These are phyloP conservation scores for Aspergillus brunneoviolaceus DNA, from an alignment of 2,329 filamentous ascomycete genomes.

Conservation along the genomic window DNA sequence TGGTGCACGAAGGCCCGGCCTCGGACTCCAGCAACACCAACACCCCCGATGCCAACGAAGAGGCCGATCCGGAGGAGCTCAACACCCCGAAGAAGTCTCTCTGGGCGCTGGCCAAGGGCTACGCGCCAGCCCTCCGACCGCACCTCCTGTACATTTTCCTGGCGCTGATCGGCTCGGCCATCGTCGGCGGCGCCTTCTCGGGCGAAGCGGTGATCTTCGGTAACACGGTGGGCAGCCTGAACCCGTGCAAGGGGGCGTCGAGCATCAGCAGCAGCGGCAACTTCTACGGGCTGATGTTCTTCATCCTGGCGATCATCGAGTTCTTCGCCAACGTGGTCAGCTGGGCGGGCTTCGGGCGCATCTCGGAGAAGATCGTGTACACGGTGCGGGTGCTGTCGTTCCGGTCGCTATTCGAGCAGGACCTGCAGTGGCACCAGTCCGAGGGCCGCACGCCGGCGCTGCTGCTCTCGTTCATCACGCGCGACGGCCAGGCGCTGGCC, in stretches of 20 bases:
- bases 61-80: background rate
- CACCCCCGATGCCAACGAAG: background rate
- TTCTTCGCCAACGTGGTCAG: constrained; percentile 62
- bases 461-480: constrained; percentile 66
- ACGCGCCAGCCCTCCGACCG: constrained; percentile 21
- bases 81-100: background rate
- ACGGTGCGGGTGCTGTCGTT: constrained; percentile 63
- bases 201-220: constrained; percentile 60
- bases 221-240: constrained; percentile 57
- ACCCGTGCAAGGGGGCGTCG: constrained; percentile 50
- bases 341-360: constrained; percentile 56
- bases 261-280: constrained; percentile 51
- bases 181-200: constrained; percentile 58
- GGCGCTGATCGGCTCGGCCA: constrained; percentile 52
- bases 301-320: constrained; percentile 59
- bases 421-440: constrained; percentile 68
- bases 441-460: constrained; percentile 60
- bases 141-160: constrained; percentile 46
- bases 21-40: background rate
- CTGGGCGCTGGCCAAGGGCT: background rate
- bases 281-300: constrained; percentile 58
- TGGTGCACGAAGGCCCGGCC: background rate
- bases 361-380: constrained; percentile 65
- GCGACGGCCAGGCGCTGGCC: constrained; percentile 64
- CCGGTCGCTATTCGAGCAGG: constrained; percentile 63